Evolutionary conservation across 176 grass and related monocot genomes (phyloP).

Genomic region (Musa itinerans): DNA sequence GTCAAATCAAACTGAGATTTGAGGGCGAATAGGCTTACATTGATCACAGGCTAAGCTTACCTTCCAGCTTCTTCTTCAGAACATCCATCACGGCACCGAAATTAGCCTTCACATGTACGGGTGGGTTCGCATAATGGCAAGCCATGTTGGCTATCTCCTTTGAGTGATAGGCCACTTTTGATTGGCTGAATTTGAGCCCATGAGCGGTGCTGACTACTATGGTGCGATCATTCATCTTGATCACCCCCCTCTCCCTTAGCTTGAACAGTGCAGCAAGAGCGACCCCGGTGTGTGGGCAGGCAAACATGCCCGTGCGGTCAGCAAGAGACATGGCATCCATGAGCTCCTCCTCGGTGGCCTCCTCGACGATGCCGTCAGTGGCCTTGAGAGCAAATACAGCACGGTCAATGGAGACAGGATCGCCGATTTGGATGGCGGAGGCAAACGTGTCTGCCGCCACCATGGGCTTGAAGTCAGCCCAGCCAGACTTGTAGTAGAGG

Average conservation of each 20-base stretch:
- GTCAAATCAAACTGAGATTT: not conserved
- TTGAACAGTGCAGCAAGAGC: constrained; percentile 76
- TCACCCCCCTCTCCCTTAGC: constrained; percentile 54
- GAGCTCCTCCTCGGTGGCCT: constrained; percentile 85
- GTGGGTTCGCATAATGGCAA: constrained; percentile 70
- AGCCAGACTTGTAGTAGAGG: constrained; percentile 75
- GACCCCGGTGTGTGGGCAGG: constrained; percentile 87
- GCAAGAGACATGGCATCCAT: constrained; percentile 96
- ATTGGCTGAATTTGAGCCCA: constrained; percentile 74
- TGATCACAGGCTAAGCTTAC: constrained; percentile 22
- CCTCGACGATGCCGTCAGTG: constrained; percentile 72
- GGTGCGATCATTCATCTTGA: constrained; percentile 56
- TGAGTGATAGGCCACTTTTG: constrained; percentile 88
- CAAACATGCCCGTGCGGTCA: constrained; percentile 90
- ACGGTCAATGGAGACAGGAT: constrained; percentile 70
- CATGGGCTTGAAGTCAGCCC: constrained; percentile 62
- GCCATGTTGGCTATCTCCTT: constrained; percentile 68
- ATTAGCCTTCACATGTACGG: constrained; percentile 69
- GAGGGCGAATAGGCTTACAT: constrained; percentile 2
- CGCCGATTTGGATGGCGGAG: constrained; percentile 82
- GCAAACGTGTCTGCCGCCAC: constrained; percentile 67
- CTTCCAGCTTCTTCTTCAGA: constrained; percentile 74
- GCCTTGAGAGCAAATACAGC: constrained; percentile 57
- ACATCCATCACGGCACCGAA: constrained; percentile 92
- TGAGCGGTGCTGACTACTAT: constrained; percentile 89